These are phyloP conservation scores for Yarrowia sp. DNA, from an alignment of 805 yeast species.

Conservation along the genomic window DNA sequence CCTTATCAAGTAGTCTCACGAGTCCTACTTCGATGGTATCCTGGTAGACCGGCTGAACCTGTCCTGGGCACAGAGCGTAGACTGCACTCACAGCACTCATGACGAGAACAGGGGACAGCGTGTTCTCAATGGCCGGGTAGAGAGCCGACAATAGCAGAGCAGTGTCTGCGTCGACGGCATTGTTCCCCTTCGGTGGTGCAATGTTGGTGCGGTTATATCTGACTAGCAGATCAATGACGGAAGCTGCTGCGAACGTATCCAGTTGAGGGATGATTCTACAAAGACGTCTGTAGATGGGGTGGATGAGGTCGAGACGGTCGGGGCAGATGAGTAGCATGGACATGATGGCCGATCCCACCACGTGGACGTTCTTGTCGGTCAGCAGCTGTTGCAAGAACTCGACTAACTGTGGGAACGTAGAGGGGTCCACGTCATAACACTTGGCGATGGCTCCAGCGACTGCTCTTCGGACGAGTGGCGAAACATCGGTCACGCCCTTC, in stretches of 20 bases:
- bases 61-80: slow-evolving; percentile 4
- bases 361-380: slow-evolving; percentile 62
- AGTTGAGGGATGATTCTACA: slow-evolving; percentile 49
- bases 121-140: background rate
- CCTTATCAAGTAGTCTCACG: background rate
- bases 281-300: slow-evolving; percentile 61
- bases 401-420: slow-evolving; percentile 49
- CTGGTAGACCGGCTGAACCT: slow-evolving; percentile 1
- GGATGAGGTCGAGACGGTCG: slow-evolving; percentile 61
- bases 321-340: slow-evolving; percentile 54
- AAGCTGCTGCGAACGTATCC: slow-evolving; percentile 70
- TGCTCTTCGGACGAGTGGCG: slow-evolving; percentile 75
- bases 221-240: slow-evolving; percentile 58
- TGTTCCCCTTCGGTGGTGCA: slow-evolving; percentile 36
- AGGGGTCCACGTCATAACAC: slow-evolving; percentile 44
- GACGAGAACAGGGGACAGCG: slow-evolving; percentile 1
- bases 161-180: slow-evolving; percentile 53
- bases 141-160: slow-evolving; percentile 44
- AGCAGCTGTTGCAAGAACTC: slow-evolving; percentile 52
- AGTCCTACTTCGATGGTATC: background rate
- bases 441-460: slow-evolving; percentile 74
- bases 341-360: slow-evolving; percentile 65
- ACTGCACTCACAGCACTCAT: background rate
- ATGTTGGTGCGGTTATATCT: slow-evolving; percentile 63
- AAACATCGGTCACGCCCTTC: slow-evolving; percentile 62